A percentile compares a stretch with the other conserved stretches of the same genome.
phyloP scores from a whole-genome alignment of 1,284 basidiomycete species.

The Phenoliferia sp. region DNA sequence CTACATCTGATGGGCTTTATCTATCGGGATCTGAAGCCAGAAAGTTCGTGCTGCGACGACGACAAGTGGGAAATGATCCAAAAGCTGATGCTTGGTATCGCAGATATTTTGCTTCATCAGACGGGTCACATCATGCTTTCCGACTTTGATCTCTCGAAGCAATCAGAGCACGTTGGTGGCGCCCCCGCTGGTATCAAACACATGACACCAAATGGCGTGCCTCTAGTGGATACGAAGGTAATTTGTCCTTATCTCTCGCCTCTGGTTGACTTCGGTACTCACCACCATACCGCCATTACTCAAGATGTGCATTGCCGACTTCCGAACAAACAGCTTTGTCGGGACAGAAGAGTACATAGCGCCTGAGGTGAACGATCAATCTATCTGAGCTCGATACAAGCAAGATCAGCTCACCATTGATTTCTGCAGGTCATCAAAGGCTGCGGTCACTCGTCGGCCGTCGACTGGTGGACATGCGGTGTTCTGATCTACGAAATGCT shows the following conservation, averaged over 20 bases:
- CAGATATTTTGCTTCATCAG: conserved; percentile 97
- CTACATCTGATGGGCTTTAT: conserved; percentile 99
- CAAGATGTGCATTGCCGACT: conserved; percentile 84
- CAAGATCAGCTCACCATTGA: not conserved
- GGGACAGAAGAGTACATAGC: conserved; percentile 67
- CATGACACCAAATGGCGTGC: conserved; percentile 82
- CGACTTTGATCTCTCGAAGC: conserved; percentile 97
- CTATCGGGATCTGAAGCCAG: conserved; percentile 97
- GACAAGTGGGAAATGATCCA: too few species aligned
- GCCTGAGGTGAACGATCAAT: conserved; percentile 13
- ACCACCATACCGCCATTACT: too few species aligned
- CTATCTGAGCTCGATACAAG: not conserved
- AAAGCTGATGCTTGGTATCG: conserved; percentile 73
- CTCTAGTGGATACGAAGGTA: conserved; percentile 86
- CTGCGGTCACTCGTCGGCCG: conserved; percentile 93
- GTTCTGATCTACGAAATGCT: conserved; percentile 99
- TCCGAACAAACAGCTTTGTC: conserved; percentile 90
- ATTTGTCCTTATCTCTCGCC: too few species aligned
- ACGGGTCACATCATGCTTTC: conserved; percentile 99
- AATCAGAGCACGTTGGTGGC: conserved; percentile 66
- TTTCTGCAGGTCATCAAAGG: conserved; percentile 80
- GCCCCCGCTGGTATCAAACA: conserved; percentile 87
- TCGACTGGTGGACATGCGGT: conserved; percentile 96
- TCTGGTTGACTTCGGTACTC: too few species aligned
- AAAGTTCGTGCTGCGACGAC: conserved; percentile 62